Evolutionary conservation across 179 eudicot species (phyloP).

Genomic region (Kewa caespitosa): DNA sequence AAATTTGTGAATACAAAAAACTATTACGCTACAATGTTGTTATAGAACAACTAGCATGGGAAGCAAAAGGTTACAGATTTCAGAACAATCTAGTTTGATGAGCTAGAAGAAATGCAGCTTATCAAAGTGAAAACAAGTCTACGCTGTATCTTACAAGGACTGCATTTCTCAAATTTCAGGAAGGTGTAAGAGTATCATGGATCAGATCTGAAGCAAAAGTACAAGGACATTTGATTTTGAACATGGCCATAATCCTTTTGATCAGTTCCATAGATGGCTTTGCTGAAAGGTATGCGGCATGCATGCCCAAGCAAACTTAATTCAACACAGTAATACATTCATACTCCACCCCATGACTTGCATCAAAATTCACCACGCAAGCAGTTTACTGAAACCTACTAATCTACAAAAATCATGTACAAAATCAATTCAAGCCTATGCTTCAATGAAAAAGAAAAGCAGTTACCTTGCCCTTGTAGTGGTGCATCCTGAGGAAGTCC

Average conservation of each 20-base stretch:
- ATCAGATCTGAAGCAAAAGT: not conserved
- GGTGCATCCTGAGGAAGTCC: slow-evolving; percentile 69
- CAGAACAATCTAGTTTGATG: too few relatives aligned
- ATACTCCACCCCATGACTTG: too few relatives aligned
- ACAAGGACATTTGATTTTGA: not conserved
- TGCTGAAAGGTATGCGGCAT: not conserved
- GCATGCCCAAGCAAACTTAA: not conserved
- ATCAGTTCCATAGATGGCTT: not conserved
- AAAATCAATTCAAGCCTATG: not conserved
- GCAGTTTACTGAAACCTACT: not conserved
- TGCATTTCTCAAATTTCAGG: too few relatives aligned
- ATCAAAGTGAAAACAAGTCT: too few relatives aligned
- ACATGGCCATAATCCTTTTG: not conserved
- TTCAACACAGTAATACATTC: not conserved
- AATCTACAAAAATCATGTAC: not conserved
- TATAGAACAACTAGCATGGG: too few relatives aligned
- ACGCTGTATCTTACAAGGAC: too few relatives aligned
- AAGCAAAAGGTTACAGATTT: too few relatives aligned
- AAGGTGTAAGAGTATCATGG: not conserved
- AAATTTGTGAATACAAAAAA: not conserved
- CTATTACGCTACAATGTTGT: too few relatives aligned
- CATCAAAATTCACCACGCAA: not conserved
- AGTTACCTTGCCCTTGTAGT: slow-evolving; percentile 76
- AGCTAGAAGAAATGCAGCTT: too few relatives aligned
- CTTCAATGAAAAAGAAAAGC: not conserved